Evolutionary conservation across 2,329 filamentous ascomycete genomes (phyloP), one percentile per base, ranked within the genome.

Genomic region (Colletotrichum sp.): DNA sequence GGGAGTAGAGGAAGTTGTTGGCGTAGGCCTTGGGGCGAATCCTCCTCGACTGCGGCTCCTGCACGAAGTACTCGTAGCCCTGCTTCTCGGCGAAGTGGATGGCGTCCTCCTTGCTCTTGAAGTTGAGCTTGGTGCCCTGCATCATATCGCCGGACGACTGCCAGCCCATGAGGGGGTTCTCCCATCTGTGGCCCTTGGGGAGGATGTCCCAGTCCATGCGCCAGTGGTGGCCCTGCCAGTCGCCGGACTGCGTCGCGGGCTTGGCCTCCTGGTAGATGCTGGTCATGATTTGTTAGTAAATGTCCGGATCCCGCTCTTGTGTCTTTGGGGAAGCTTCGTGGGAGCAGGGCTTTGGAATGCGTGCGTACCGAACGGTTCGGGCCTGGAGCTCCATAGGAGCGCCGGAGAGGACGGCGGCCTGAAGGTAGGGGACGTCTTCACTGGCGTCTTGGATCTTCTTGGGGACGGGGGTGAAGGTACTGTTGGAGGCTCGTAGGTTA

Each of bases 191-290:
- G 77, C 97, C 97, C 88, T 98, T 98, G 81, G 90, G 87, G 36
- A 99, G 90, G 65, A 98, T 92, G 84, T 99, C 97, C 97, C 97
- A 99, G 85, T 99, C 97, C 96, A 99, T 98, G 67, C 96, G 94
- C 97, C 97, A 99, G 82, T 94, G 92, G 83, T 95, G 92, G 72
- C 91, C 88, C 83, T 95, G 93, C 94, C 95, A 98, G 81, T 92
- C 91, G 78, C 97, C 96, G 39, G 96, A 99, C 87, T 99, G 97
- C 59, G 96, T 98, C 44, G 97, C 96, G n/a, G 97, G 93, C 88
- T 99, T 99, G 74, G 95, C 84, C 66, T 96, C 95, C 81, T 94
- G 93, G 89, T 95, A 99, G 86, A 99, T 99, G 82, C 96, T 99
- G 44, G 82, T 75, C 2, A 2, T 21, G 1, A 44, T 36, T 21